Evolutionary conservation across 1,284 basidiomycete genomes (phyloP).

Genomic region (Mycena citricolor): DNA sequence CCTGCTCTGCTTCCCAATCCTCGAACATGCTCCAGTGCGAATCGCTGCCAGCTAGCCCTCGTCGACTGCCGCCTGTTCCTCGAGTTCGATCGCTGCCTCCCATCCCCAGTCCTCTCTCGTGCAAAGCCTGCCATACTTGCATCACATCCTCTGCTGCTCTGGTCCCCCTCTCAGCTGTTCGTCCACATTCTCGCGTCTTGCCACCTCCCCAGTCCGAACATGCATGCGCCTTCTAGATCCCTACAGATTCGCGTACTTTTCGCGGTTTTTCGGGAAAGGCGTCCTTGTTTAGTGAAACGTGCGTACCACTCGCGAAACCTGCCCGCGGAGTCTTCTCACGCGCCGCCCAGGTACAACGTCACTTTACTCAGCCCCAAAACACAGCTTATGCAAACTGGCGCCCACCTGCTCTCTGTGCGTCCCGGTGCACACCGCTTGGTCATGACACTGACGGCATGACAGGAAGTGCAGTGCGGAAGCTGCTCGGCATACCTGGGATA

Average conservation of each 20-base stretch:
- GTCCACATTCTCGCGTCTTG: constrained; percentile 22
- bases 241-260: constrained; percentile 43
- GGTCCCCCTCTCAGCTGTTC: constrained; percentile 42
- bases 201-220: constrained; percentile 7
- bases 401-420: constrained; percentile 47
- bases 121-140: constrained; percentile 41
- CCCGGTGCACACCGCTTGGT: not conserved
- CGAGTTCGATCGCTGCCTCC: constrained; percentile 29
- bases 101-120: constrained; percentile 32
- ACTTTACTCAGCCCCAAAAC: constrained; percentile 39
- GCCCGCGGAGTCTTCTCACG: constrained; percentile 1
- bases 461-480: constrained; percentile 48
- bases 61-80: constrained; percentile 14
- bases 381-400: constrained; percentile 62
- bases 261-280: constrained; percentile 50
- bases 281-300: constrained; percentile 52
- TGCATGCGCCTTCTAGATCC: constrained; percentile 36
- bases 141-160: constrained; percentile 44
- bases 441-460: constrained; percentile 20
- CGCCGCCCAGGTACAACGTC: constrained; percentile 40
- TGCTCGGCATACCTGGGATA: constrained; percentile 59
- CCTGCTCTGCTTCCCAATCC: not conserved
- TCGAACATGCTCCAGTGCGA: not conserved
- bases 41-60: constrained; percentile 1
- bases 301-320: constrained; percentile 23